phyloP scores from a whole-genome alignment of 1,284 basidiomycete species.

The Veloporphyrellus conicus region DNA sequence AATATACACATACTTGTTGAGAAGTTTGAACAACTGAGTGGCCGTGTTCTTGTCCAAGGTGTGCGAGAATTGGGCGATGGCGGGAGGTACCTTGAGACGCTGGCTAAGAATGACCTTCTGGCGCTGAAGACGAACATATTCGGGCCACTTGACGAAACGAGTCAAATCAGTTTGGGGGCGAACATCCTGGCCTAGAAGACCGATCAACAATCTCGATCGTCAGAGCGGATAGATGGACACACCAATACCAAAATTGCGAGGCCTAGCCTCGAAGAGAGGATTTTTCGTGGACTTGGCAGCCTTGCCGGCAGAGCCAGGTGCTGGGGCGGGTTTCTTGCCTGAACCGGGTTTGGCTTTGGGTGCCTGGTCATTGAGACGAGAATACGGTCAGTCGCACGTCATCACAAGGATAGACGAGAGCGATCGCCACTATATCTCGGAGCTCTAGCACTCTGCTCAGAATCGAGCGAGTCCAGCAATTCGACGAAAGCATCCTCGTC shows the following conservation, averaged over 20 bases:
- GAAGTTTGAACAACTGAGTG: constrained; percentile 94
- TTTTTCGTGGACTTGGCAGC: constrained; percentile 80
- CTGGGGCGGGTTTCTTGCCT: constrained; percentile 75
- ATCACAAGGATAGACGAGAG: constrained; percentile 28
- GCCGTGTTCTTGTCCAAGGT: constrained; percentile 99
- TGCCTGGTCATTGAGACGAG: constrained; percentile 89
- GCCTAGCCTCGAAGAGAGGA: constrained; percentile 89
- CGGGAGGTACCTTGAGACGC: constrained; percentile 97
- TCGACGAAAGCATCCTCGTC: constrained; percentile 20
- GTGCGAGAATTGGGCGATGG: constrained; percentile 97
- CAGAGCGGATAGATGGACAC: constrained; percentile 28
- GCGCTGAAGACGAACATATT: constrained; percentile 96
- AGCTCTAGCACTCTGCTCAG: constrained; percentile 56
- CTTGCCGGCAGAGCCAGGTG: constrained; percentile 74
- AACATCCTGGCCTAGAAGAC: constrained; percentile 80
- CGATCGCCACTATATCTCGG: constrained; percentile 52
- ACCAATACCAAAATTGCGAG: constrained; percentile 97
- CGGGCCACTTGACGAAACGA: constrained; percentile 99
- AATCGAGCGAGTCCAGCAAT: constrained; percentile 32
- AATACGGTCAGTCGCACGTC: constrained; percentile 46
- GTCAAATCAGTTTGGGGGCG: constrained; percentile 89
- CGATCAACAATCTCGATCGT: background rate
- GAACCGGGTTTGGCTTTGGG: constrained; percentile 65
- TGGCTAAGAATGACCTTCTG: constrained; percentile 99
- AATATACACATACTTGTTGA: constrained; percentile 76